phyloP scores from a whole-genome alignment of 164 flowering plant genomes.

The Warburgia ugandensis region DNA sequence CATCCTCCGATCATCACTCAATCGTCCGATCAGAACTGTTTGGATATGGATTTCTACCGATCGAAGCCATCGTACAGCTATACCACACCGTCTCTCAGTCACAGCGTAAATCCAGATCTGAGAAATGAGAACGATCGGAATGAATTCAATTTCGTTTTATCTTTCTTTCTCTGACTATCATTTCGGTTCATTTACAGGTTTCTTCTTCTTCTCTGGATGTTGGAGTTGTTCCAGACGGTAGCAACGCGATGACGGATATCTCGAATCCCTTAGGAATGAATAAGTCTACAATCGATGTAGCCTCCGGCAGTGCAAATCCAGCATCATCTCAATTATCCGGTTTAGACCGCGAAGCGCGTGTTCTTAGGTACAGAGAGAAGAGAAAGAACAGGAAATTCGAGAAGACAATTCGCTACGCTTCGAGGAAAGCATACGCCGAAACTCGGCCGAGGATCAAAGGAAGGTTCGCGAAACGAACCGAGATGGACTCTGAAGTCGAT shows the following conservation, averaged over 20 bases:
- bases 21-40: slow-evolving; percentile 17
- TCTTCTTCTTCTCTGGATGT: no score
- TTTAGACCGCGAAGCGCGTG: slow-evolving; percentile 77
- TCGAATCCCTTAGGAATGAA: no score
- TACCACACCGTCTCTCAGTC: slow-evolving; percentile 47
- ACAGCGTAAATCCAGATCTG: no score
- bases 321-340: slow-evolving; percentile 30
- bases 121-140: no score
- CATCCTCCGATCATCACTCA: slow-evolving; percentile 10
- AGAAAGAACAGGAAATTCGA: slow-evolving; percentile 89
- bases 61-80: slow-evolving; percentile 37
- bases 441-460: slow-evolving; percentile 93
- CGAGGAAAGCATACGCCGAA: slow-evolving; percentile 94
- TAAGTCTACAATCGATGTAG: no score
- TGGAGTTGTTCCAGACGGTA: no score
- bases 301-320: neutral
- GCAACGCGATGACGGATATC: no score
- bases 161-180: no score
- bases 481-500: slow-evolving; percentile 37
- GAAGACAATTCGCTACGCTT: slow-evolving; percentile 93
- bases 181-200: no score
- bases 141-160: no score
- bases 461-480: slow-evolving; percentile 80
- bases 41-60: slow-evolving; percentile 50
- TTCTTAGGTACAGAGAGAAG: slow-evolving; percentile 90